A percentile compares a stretch with the other conserved stretches of the same genome.
Conservation (phyloP, 495 filamentous ascomycete species). For the Aspergillus asperescens region DNA sequence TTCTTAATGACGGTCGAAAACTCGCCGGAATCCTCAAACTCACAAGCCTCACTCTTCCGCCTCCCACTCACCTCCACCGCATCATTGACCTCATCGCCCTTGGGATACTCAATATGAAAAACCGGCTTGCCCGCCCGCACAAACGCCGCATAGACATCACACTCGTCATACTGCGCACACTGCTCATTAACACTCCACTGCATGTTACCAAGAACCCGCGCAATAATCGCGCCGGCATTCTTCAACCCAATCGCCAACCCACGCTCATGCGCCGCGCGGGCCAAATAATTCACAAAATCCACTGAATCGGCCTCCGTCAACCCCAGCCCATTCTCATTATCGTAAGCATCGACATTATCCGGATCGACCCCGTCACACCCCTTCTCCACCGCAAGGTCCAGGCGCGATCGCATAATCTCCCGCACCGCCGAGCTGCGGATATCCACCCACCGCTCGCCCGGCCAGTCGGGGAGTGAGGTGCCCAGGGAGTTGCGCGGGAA, state of each 20-base stretch:
- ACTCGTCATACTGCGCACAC: constrained; percentile 57
- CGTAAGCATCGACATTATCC: constrained; percentile 67
- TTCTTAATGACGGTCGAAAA: constrained; percentile 64
- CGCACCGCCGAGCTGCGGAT: constrained; percentile 51
- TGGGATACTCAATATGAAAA: constrained; percentile 68
- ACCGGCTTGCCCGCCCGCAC: constrained; percentile 58
- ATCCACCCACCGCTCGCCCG: constrained; percentile 63
- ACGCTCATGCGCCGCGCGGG: constrained; percentile 42
- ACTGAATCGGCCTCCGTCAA: constrained; percentile 52
- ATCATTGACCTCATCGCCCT: constrained; percentile 38
- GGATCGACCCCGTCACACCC: constrained; percentile 69
- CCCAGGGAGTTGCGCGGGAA: constrained; percentile 53
- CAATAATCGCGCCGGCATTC: constrained; percentile 58
- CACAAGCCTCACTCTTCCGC: constrained; percentile 31
- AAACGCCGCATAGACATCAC: constrained; percentile 52
- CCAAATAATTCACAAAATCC: constrained; percentile 56
- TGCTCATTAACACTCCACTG: constrained; percentile 72
- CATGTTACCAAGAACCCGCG: constrained; percentile 48
- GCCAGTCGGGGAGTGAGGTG: constrained; percentile 53
- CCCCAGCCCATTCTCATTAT: constrained; percentile 50
- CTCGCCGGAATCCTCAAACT: constrained; percentile 30
- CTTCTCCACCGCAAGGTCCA: constrained; percentile 52
- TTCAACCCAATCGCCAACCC: constrained; percentile 58
- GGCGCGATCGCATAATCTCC: constrained; percentile 53
- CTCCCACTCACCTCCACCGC: constrained; percentile 26